A percentile compares a stretch with the other conserved stretches of the same genome.
Evolutionary conservation across 2,329 filamentous ascomycete genomes (phyloP).

Genomic region (Alternaria novae-zelandiae): DNA sequence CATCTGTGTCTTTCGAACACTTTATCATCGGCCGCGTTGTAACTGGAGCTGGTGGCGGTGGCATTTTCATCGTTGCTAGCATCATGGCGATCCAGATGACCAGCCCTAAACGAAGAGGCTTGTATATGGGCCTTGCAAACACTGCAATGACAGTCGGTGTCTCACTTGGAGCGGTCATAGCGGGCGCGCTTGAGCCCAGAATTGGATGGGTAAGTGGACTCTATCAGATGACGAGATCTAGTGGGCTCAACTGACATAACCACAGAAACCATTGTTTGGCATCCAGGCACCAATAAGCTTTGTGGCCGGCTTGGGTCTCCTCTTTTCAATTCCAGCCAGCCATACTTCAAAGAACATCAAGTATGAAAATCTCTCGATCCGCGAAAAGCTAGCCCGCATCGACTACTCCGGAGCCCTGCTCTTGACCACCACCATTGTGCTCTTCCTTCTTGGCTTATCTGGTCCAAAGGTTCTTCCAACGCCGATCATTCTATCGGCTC

Average conservation of each 20-base stretch:
- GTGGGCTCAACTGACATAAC: conserved; percentile 8
- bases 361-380: conserved; percentile 46
- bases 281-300: conserved; percentile 71
- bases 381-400: conserved; percentile 66
- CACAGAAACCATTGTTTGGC: conserved; percentile 74
- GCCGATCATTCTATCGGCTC: conserved; percentile 66
- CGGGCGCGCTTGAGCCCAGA: conserved; percentile 66
- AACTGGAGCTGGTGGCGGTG: conserved; percentile 72
- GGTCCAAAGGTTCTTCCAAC: conserved; percentile 66
- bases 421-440: conserved; percentile 62
- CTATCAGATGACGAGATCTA: not conserved
- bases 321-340: conserved; percentile 67
- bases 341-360: conserved; percentile 47
- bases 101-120: conserved; percentile 68
- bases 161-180: conserved; percentile 73
- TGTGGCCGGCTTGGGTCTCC: conserved; percentile 66
- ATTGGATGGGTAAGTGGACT: conserved; percentile 70
- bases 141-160: conserved; percentile 74
- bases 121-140: conserved; percentile 78
- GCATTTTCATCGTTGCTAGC: conserved; percentile 74
- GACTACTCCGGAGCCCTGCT: conserved; percentile 76
- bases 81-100: conserved; percentile 80
- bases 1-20: conserved; percentile 62
- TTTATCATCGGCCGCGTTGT: conserved; percentile 75
- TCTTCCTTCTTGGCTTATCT: conserved; percentile 74